Evolutionary conservation across 1,139 yeast genomes (phyloP).

Genomic region (Debaryomyces coudertii): DNA sequence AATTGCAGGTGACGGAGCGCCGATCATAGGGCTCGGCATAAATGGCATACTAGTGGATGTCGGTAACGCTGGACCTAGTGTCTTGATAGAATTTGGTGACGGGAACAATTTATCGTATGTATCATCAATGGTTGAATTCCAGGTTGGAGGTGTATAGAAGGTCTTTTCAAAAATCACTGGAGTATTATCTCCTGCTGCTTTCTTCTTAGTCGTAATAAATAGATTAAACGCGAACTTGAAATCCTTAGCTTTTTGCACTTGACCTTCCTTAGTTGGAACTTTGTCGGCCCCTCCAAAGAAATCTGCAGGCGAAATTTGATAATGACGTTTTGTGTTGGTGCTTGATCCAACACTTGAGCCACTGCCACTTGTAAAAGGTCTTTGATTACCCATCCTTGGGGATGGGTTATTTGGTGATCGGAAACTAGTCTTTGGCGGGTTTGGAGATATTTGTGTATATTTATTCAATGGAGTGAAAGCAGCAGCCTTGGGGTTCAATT

Average conservation of each 20-base stretch:
- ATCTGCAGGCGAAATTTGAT: conserved; percentile 47
- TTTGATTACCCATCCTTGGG: conserved; percentile 37
- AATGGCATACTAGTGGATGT: conserved; percentile 28
- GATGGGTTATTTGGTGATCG: conserved; percentile 36
- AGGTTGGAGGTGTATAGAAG: conserved; percentile 77
- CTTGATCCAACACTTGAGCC: conserved; percentile 18
- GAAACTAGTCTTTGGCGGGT: conserved; percentile 31
- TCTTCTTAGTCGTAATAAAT: conserved; percentile 46
- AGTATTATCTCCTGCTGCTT: conserved; percentile 35
- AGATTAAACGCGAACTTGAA: conserved; percentile 60
- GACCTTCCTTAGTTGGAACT: conserved; percentile 51
- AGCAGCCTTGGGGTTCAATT: conserved; percentile 72
- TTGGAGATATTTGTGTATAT: conserved; percentile 34
- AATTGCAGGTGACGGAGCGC: conserved; percentile 17
- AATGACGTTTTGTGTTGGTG: conserved; percentile 36
- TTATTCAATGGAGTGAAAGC: conserved; percentile 62
- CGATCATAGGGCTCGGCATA: conserved; percentile 40
- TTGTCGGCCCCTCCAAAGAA: conserved; percentile 52
- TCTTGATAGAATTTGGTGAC: conserved; percentile 18
- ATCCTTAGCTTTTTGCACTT: conserved; percentile 35
- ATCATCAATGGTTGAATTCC: conserved; percentile 65
- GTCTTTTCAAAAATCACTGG: conserved; percentile 55
- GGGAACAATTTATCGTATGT: conserved; percentile 54
- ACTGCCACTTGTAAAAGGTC: conserved; percentile 34
- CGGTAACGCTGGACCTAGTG: conserved; percentile 24